These are phyloP conservation scores for Myotisia sp. DNA, from an alignment of 2,329 filamentous ascomycete genomes.

Conservation along the genomic window DNA sequence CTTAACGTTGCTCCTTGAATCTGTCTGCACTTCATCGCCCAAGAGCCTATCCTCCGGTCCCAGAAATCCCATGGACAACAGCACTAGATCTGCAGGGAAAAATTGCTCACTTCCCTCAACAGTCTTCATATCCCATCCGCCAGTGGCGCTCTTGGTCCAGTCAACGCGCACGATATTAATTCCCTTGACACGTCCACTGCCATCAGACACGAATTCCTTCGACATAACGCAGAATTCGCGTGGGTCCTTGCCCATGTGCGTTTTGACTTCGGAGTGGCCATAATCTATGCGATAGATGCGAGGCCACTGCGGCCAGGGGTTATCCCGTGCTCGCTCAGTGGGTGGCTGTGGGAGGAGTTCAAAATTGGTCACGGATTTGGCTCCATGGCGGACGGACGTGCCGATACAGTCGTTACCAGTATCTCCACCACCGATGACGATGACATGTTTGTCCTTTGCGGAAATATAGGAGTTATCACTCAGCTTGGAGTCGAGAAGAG, in stretches of 20 bases:
- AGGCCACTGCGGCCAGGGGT: slow-evolving; percentile 97
- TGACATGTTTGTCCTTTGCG: slow-evolving; percentile 87
- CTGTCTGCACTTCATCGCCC: slow-evolving; percentile 78
- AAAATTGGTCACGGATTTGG: slow-evolving; percentile 93
- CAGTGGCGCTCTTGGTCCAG: slow-evolving; percentile 79
- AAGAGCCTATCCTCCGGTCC: slow-evolving; percentile 82
- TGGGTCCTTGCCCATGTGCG: slow-evolving; percentile 89
- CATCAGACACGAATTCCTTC: slow-evolving; percentile 87
- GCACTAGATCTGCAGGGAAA: slow-evolving; percentile 88
- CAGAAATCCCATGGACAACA: slow-evolving; percentile 94
- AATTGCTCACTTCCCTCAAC: slow-evolving; percentile 84
- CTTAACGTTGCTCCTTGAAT: slow-evolving; percentile 91
- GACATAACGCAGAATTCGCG: slow-evolving; percentile 98
- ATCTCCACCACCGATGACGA: slow-evolving; percentile 94
- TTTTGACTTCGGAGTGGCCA: slow-evolving; percentile 87
- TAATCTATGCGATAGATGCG: slow-evolving; percentile 98
- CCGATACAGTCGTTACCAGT: slow-evolving; percentile 97
- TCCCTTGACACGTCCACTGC: slow-evolving; percentile 74
- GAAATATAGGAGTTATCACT: slow-evolving; percentile 76
- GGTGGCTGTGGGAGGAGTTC: slow-evolving; percentile 88
- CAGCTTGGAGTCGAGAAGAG: slow-evolving; percentile 79
- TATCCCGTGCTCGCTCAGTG: slow-evolving; percentile 76
- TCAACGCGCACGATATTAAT: slow-evolving; percentile 94
- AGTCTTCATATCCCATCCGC: slow-evolving; percentile 98
- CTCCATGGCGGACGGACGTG: slow-evolving; percentile 86